Conservation (phyloP, 306 rosid species). For the Casuarina equisetifolia region DNA sequence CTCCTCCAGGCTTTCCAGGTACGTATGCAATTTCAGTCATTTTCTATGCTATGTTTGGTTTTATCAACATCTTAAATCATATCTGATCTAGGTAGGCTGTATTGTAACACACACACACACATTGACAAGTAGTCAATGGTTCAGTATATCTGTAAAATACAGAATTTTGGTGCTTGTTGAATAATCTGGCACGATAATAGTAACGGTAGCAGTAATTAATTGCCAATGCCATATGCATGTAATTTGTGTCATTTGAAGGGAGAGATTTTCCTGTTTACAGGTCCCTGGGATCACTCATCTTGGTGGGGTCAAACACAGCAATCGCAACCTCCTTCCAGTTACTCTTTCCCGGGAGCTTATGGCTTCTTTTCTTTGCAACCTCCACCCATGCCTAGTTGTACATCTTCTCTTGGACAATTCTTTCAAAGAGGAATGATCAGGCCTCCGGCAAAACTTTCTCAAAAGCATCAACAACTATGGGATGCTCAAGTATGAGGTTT, state of each 20-base stretch:
- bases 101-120: background rate
- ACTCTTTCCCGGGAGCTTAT: conserved; percentile 32
- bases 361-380: conserved; percentile 32
- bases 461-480: conserved; percentile 56
- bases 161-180: background rate
- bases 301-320: conserved; percentile 53
- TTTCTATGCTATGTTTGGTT: conserved; percentile 3
- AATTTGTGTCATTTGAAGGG: conserved; percentile 16
- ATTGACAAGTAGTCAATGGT: background rate
- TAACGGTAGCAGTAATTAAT: background rate
- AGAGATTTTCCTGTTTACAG: conserved; percentile 34
- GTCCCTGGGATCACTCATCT: conserved; percentile 44
- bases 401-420: conserved; percentile 28
- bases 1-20: conserved; percentile 51
- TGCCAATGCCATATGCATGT: conserved; percentile 1
- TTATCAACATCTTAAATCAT: background rate
- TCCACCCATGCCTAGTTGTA: conserved; percentile 15
- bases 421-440: conserved; percentile 37
- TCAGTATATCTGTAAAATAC: background rate
- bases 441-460: conserved; percentile 39
- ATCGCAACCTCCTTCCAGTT: conserved; percentile 31
- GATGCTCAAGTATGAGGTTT: conserved; percentile 43
- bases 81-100: background rate
- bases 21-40: conserved; percentile 20
- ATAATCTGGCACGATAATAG: background rate